Evolutionary conservation across 768 basidiomycete species (phyloP).

Genomic region (Kockovaella imperatae): DNA sequence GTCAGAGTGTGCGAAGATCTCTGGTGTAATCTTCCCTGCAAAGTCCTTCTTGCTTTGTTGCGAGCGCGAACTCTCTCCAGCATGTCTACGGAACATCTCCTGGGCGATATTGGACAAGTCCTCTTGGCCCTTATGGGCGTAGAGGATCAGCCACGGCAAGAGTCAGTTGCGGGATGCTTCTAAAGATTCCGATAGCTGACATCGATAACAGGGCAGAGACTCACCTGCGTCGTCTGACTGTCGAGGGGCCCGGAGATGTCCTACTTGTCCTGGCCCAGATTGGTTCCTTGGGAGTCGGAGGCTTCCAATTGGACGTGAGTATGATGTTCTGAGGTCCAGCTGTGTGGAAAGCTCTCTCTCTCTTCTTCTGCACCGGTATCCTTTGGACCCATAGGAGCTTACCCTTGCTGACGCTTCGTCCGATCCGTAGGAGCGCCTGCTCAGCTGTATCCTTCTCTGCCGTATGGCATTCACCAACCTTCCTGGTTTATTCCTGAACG

Average conservation of each 20-base stretch:
- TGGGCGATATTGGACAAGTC: conserved; percentile 23
- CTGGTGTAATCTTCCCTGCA: too few relatives aligned
- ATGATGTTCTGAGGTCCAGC: background rate
- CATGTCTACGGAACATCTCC: conserved; percentile 40
- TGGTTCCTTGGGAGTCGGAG: conserved; percentile 34
- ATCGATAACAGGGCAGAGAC: conserved; percentile 21
- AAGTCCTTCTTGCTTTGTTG: too few relatives aligned
- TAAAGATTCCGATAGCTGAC: background rate
- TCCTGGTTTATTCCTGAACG: conserved; percentile 31
- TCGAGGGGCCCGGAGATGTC: conserved; percentile 20
- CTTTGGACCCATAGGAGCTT: background rate
- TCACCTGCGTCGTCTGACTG: conserved; percentile 18
- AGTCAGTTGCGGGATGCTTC: conserved; percentile 13
- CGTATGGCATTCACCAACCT: conserved; percentile 25
- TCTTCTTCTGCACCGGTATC: background rate
- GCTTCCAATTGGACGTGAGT: conserved; percentile 34
- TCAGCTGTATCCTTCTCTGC: conserved; percentile 25
- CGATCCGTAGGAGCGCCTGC: conserved; percentile 26
- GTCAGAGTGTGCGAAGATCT: too few relatives aligned
- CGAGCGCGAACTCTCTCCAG: too few relatives aligned
- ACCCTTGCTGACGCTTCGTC: background rate
- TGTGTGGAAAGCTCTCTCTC: background rate
- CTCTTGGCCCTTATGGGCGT: conserved; percentile 30
- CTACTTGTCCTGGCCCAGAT: conserved; percentile 34
- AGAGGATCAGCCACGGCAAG: conserved; percentile 17